Conservation (phyloP, 2,329 filamentous ascomycete species). For the Beauveria brongniartii region DNA sequence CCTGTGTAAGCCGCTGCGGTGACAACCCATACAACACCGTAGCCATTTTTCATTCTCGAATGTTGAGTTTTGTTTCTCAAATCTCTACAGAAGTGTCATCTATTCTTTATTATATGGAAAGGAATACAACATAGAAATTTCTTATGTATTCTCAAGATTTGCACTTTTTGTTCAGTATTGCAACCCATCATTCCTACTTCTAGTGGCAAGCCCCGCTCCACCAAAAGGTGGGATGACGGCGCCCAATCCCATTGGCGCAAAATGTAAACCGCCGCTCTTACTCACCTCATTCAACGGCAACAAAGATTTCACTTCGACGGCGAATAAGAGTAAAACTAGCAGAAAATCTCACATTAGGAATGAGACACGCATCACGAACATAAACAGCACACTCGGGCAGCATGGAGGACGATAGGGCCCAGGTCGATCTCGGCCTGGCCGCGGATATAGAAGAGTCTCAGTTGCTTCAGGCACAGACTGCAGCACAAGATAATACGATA, state of each 20-base stretch:
- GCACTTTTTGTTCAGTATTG: neutral
- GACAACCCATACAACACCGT: too few species aligned
- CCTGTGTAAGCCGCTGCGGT: neutral
- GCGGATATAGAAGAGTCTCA: slow-evolving; percentile 52
- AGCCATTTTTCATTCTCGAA: too few species aligned
- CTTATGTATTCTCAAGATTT: neutral
- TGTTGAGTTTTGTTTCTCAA: too few species aligned
- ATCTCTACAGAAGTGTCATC: too few species aligned
- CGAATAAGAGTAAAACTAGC: neutral
- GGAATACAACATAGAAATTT: too few species aligned
- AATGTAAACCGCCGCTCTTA: slow-evolving; percentile 8
- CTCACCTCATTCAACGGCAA: slow-evolving; percentile 3
- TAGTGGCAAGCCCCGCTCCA: slow-evolving; percentile 2
- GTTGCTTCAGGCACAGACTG: slow-evolving; percentile 26
- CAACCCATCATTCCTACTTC: neutral
- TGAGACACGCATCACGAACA: neutral
- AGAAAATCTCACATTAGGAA: neutral
- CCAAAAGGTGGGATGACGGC: neutral
- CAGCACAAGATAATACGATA: slow-evolving; percentile 22
- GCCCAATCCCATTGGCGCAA: slow-evolving; percentile 11
- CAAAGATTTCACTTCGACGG: neutral
- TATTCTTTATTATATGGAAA: too few species aligned
- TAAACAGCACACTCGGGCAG: neutral
- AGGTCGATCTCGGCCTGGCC: slow-evolving; percentile 62
- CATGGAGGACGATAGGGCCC: slow-evolving; percentile 71